Conservation (phyloP, 2,329 filamentous ascomycete genomes). For the Nothophoma quercina region DNA sequence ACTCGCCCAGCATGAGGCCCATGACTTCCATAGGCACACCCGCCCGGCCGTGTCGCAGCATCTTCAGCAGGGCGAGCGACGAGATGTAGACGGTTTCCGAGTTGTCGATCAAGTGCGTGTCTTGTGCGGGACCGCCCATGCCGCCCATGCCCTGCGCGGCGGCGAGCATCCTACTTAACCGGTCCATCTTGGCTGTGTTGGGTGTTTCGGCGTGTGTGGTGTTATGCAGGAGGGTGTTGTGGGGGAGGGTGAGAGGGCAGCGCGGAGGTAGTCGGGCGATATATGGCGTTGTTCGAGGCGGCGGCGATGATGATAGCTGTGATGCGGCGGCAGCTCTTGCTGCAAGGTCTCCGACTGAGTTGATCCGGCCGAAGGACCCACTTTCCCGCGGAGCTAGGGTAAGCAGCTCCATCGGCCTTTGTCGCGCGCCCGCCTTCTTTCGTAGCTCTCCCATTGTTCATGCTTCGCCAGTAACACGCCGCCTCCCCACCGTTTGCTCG, state of each 20-base stretch:
- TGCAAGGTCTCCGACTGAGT: background rate
- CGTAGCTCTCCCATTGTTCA: constrained; percentile 1
- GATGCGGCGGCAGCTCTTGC: background rate
- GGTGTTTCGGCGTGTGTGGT: background rate
- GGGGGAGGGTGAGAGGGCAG: background rate
- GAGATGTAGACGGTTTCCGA: constrained; percentile 99
- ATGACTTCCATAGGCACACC: constrained; percentile 99
- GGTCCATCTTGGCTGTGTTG: constrained; percentile 71
- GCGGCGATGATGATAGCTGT: constrained; percentile 21
- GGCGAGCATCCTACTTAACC: constrained; percentile 87
- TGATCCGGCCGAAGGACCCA: background rate
- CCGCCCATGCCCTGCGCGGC: constrained; percentile 72
- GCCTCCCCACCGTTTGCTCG: background rate
- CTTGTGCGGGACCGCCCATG: constrained; percentile 64
- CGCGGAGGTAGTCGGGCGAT: background rate
- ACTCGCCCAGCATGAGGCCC: constrained; percentile 98
- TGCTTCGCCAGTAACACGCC: constrained; percentile 2
- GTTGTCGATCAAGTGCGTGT: constrained; percentile 96
- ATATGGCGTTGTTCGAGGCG: constrained; percentile 5
- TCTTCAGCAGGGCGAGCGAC: constrained; percentile 94
- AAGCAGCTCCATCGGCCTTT: constrained; percentile 9
- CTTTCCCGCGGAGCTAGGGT: constrained; percentile 8
- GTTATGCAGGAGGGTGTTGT: background rate
- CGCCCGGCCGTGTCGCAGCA: constrained; percentile 95
- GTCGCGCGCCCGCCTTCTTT: constrained; percentile 13